Conservation (phyloP, 306 rosid species). For the Fagus sylvatica region DNA sequence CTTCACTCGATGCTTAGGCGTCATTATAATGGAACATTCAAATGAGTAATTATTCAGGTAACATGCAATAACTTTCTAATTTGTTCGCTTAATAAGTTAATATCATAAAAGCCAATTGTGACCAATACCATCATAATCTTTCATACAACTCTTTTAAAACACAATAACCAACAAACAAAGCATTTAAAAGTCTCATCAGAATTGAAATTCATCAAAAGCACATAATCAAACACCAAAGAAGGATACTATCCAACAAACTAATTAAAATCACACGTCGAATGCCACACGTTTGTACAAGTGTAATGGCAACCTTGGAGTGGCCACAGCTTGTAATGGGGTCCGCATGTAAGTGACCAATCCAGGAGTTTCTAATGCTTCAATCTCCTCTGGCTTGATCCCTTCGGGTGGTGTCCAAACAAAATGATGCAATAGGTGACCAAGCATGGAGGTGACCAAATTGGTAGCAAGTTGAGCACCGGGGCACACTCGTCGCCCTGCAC, state of each 20-base stretch:
- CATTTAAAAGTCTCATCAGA: not conserved
- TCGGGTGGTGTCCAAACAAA: conserved; percentile 38
- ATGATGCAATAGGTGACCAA: conserved; percentile 59
- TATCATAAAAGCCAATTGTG: too few relatives aligned
- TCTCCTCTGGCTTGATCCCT: conserved; percentile 43
- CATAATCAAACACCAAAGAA: not conserved
- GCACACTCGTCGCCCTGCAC: conserved; percentile 54
- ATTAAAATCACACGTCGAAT: conserved; percentile 30
- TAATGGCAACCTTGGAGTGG: conserved; percentile 45
- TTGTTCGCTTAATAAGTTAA: too few relatives aligned
- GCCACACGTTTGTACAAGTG: conserved; percentile 32
- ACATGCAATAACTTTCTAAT: too few relatives aligned
- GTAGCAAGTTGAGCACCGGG: conserved; percentile 53
- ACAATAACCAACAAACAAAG: too few relatives aligned
- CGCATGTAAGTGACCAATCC: conserved; percentile 55
- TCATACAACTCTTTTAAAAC: too few relatives aligned
- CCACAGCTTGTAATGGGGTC: conserved; percentile 40
- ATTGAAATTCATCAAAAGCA: not conserved
- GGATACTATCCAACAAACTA: not conserved
- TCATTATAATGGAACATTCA: too few relatives aligned
- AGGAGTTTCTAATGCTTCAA: conserved; percentile 48
- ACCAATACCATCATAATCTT: too few relatives aligned
- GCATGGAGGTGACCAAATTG: conserved; percentile 50
- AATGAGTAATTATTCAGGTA: too few relatives aligned
- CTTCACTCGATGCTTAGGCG: too few relatives aligned